phyloP scores from a whole-genome alignment of 2,329 filamentous ascomycete species.

The Huntiella abstrusa region DNA sequence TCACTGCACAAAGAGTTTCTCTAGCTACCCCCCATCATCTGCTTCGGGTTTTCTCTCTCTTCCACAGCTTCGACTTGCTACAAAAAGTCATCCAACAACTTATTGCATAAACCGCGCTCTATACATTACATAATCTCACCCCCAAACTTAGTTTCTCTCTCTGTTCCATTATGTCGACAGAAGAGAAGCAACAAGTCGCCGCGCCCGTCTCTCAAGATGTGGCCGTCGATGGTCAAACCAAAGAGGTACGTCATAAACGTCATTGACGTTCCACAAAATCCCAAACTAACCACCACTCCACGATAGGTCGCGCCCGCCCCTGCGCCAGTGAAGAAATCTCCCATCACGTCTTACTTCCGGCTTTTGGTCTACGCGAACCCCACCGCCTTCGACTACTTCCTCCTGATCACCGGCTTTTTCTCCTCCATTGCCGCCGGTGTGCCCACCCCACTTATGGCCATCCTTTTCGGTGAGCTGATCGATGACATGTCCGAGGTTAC shows the following conservation, averaged over 20 bases:
- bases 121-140: neutral
- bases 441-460: slow-evolving; percentile 43
- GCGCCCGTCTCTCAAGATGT: neutral
- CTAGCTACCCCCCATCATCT: neutral
- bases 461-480: slow-evolving; percentile 44
- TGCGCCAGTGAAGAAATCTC: slow-evolving; percentile 2
- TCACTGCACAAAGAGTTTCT: too few species aligned
- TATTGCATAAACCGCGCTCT: too few species aligned
- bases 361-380: slow-evolving; percentile 28
- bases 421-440: slow-evolving; percentile 38
- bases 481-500: slow-evolving; percentile 40
- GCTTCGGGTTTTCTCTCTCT: neutral
- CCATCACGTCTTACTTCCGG: slow-evolving; percentile 23
- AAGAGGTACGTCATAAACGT: neutral
- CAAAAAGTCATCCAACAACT: neutral
- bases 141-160: neutral
- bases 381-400: slow-evolving; percentile 23
- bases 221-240: neutral
- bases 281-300: neutral
- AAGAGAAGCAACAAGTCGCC: neutral
- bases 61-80: slow-evolving; percentile 3
- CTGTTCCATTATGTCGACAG: neutral
- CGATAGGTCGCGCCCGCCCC: neutral
- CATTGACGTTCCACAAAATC: neutral
- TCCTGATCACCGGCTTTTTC: slow-evolving; percentile 23